phyloP scores from a whole-genome alignment of 805 yeast genomes.

The Candida maltosa region DNA sequence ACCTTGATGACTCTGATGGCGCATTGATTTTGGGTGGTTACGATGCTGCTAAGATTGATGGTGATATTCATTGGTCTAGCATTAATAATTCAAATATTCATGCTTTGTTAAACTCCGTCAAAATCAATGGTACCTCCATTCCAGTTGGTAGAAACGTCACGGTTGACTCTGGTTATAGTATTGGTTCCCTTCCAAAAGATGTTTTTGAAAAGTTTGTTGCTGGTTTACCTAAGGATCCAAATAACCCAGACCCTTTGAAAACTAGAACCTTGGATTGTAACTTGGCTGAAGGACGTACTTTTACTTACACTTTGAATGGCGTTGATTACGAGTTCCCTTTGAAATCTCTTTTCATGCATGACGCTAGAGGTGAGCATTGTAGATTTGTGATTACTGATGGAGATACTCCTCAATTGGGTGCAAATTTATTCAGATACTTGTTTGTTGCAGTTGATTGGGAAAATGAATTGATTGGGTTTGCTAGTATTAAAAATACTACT shows the following conservation, averaged over 20 bases:
- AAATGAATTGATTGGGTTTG: conserved; percentile 1
- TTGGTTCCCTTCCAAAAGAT: too few relatives aligned
- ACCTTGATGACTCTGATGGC: too few relatives aligned
- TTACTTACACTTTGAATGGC: conserved; percentile 1
- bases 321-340: conserved; percentile 1
- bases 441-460: conserved; percentile 2
- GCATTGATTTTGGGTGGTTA: conserved; percentile 3
- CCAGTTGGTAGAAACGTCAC: background rate
- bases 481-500: background rate
- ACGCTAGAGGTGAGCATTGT: conserved; percentile 1
- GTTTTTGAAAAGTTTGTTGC: too few relatives aligned
- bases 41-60: conserved; percentile 4
- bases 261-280: background rate
- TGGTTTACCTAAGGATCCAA: too few relatives aligned
- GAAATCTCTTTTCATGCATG: background rate
- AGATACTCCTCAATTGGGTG: background rate
- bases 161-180: background rate
- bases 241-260: too few relatives aligned
- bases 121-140: too few relatives aligned
- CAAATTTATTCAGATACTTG: conserved; percentile 3
- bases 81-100: background rate
- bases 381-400: background rate
- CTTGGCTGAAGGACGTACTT: background rate
- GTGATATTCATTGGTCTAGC: background rate
- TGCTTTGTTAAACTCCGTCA: too few relatives aligned